Conservation (phyloP, 2,329 filamentous ascomycete genomes). For the Clarireedia homoeocarpa region DNA sequence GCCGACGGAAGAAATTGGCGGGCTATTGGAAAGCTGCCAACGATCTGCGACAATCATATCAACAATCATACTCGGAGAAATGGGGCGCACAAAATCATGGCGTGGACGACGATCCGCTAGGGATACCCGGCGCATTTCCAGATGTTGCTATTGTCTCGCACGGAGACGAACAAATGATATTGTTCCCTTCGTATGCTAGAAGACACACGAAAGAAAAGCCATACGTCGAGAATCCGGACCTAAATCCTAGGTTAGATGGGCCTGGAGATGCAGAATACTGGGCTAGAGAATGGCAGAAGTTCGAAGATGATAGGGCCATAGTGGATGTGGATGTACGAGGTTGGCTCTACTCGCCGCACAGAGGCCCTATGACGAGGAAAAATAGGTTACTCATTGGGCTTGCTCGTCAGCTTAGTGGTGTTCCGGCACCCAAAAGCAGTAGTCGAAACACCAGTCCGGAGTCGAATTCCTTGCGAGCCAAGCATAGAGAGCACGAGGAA, state of each 20-base stretch:
- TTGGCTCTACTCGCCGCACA: constrained; percentile 87
- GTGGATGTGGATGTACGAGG: constrained; percentile 93
- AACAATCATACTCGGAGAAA: constrained; percentile 42
- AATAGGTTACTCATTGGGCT: constrained; percentile 82
- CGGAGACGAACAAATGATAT: constrained; percentile 83
- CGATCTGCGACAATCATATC: constrained; percentile 61
- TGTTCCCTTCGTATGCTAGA: constrained; percentile 91
- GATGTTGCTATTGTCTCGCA: constrained; percentile 73
- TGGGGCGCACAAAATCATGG: constrained; percentile 37
- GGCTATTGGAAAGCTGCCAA: constrained; percentile 65
- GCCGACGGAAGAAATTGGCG: constrained; percentile 70
- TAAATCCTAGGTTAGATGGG: constrained; percentile 31
- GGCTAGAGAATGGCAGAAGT: constrained; percentile 68
- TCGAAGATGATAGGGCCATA: constrained; percentile 75
- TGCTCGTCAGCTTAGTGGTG: constrained; percentile 78
- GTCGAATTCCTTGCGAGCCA: constrained; percentile 20
- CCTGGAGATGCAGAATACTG: constrained; percentile 65
- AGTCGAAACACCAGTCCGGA: constrained; percentile 27
- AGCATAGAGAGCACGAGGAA: constrained; percentile 39
- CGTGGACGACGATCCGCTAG: constrained; percentile 35
- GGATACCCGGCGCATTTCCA: constrained; percentile 71
- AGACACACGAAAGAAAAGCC: constrained; percentile 26
- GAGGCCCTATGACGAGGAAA: constrained; percentile 75
- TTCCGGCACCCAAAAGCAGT: constrained; percentile 45
- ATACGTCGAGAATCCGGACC: constrained; percentile 32